Evolutionary conservation across 2,329 filamentous ascomycete genomes (phyloP), one percentile per base, ranked within the genome.

Genomic region (Metarhizium sp.): DNA sequence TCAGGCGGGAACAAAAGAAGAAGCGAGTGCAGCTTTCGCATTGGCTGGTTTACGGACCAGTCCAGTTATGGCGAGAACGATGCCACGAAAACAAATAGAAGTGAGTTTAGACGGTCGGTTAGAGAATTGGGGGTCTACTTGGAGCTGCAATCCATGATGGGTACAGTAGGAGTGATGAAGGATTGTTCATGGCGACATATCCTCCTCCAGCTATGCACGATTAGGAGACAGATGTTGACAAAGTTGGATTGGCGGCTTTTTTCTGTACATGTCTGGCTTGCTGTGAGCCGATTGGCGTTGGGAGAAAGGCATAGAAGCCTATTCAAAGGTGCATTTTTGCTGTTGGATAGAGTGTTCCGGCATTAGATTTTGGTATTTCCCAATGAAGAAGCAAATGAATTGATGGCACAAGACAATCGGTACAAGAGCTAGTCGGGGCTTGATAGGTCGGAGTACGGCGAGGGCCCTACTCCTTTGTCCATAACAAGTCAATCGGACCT

Each of bases 31-130:
- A 11, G 57, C 61, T 2, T 36, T 63, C 43, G 60, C 61, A 7
- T 51, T 69, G 49, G 59, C 62, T 11, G 59, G 59, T 20, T 20
- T 68, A 14, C 62, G 59, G 36, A 59, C 58, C 4, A 65, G 50
- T 30, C 55, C 58, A 52, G 40, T 59, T 4, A 49, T 48, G 43
- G 54, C 56, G 18, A 47, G 51, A 20, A 50, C 53, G 11, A 46
- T 49, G n/a, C 48, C 59, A 30, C 46, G 20, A 4, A 38, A 11
- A 18, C 52, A 52, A 20, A 38, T n/a, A 25, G 40, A 34, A 32
- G 38, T 30, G 46, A 52, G 34, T n/a, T 52, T 50, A 43, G 58
- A 56, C 42, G 55, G 53, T 30, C 55, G 53, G 36, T 51, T 66
- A 53, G 58, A 55, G 49, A 58, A 45, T 43, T 64, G 61, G 62